A percentile compares a stretch with the other conserved stretches of the same genome.
phyloP scores from a whole-genome alignment of 1,139 yeast genomes.

The Lipomyces yarrowii region DNA sequence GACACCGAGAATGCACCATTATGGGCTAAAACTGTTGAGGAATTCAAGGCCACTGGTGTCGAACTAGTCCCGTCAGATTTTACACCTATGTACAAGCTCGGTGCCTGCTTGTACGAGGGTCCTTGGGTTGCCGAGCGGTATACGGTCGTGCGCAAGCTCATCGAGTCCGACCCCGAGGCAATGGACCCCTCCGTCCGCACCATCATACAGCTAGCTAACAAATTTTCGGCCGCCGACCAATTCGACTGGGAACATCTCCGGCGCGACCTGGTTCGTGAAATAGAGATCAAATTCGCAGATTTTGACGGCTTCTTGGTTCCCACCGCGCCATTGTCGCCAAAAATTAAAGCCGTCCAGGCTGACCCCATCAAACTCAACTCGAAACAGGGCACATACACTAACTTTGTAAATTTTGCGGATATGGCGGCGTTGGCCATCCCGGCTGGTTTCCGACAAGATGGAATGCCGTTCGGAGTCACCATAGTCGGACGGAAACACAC shows the following conservation, averaged over 20 bases:
- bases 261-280: constrained; percentile 68
- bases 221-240: constrained; percentile 77
- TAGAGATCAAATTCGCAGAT: constrained; percentile 55
- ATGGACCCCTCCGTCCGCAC: constrained; percentile 81
- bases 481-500: constrained; percentile 77
- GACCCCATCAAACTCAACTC: constrained; percentile 88
- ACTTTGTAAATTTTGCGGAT: constrained; percentile 92
- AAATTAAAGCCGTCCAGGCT: constrained; percentile 63
- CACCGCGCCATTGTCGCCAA: constrained; percentile 90
- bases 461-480: constrained; percentile 88
- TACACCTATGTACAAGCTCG: constrained; percentile 72
- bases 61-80: constrained; percentile 66
- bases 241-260: constrained; percentile 85
- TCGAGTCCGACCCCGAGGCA: constrained; percentile 59
- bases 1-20: constrained; percentile 75
- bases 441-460: constrained; percentile 80
- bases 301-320: constrained; percentile 85
- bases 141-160: constrained; percentile 76
- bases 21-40: constrained; percentile 61
- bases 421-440: constrained; percentile 90
- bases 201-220: constrained; percentile 75
- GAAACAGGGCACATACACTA: constrained; percentile 93
- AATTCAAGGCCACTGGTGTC: constrained; percentile 59
- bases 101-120: constrained; percentile 88
- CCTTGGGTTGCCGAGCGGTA: constrained; percentile 99